These are phyloP conservation scores for Cystobasidium slooffiae DNA, from an alignment of 1,284 basidiomycete species.

Conservation along the genomic window DNA sequence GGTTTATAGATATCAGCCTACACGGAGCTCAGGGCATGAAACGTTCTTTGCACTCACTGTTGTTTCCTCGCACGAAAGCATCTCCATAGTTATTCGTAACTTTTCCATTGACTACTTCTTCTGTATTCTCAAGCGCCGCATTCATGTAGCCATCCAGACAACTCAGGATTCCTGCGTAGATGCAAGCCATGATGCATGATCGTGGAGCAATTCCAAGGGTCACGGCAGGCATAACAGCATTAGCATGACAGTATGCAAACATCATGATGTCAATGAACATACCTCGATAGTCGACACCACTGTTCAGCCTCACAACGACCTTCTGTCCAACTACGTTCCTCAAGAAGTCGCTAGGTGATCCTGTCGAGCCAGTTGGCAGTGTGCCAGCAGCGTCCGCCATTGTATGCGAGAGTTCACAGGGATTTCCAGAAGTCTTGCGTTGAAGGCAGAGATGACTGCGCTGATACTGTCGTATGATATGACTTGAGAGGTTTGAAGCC, in stretches of 20 bases:
- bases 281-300: constrained; percentile 96
- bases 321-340: constrained; percentile 82
- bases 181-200: background rate
- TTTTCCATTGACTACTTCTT: constrained; percentile 86
- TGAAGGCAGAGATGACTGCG: too few species aligned
- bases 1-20: background rate
- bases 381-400: constrained; percentile 30
- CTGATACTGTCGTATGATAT: background rate
- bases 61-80: constrained; percentile 75
- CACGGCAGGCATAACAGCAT: background rate
- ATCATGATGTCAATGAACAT: constrained; percentile 3
- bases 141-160: constrained; percentile 93
- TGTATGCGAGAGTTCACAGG: background rate
- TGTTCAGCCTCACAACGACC: constrained; percentile 91
- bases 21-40: background rate
- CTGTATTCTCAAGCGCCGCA: constrained; percentile 94
- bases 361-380: constrained; percentile 26
- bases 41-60: constrained; percentile 67
- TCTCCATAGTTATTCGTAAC: constrained; percentile 71
- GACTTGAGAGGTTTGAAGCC: background rate
- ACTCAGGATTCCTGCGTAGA: constrained; percentile 77
- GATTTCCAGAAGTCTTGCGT: too few species aligned
- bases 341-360: constrained; percentile 51
- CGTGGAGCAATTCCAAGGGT: background rate
- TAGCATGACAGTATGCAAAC: background rate